phyloP scores from a whole-genome alignment of 768 basidiomycete species.

The Auricularia heimuer region DNA sequence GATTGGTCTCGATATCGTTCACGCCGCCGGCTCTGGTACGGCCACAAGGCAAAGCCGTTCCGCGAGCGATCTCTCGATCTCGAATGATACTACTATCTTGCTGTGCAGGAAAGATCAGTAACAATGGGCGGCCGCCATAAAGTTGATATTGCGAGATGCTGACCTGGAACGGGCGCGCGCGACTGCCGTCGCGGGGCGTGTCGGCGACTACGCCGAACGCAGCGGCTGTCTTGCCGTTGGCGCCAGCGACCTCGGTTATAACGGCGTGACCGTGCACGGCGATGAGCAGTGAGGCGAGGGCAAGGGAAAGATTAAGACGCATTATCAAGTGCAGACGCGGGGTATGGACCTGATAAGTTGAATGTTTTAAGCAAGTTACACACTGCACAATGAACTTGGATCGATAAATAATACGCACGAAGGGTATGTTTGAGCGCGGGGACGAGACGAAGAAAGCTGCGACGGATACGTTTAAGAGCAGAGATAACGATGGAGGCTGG shows the following conservation, averaged over 20 bases:
- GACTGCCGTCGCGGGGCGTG: constrained; percentile 18
- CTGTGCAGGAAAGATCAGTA: neutral
- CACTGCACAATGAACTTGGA: neutral
- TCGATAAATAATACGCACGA: neutral
- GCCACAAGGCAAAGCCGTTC: constrained; percentile 16
- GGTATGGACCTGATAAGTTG: neutral
- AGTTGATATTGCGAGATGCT: neutral
- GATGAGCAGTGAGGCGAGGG: neutral
- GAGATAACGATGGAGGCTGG: neutral
- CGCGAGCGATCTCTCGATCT: constrained; percentile 9
- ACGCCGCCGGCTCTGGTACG: constrained; percentile 17
- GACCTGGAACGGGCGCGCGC: constrained; percentile 19
- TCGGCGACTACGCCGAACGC: constrained; percentile 17
- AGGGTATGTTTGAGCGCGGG: too few relatives aligned
- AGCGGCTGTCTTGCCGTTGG: constrained; percentile 18
- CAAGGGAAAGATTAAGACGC: neutral
- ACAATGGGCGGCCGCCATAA: neutral
- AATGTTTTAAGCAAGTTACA: neutral
- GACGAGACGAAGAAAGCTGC: too few relatives aligned
- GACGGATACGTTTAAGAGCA: neutral
- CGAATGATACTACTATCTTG: constrained; percentile 12
- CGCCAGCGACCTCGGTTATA: constrained; percentile 17
- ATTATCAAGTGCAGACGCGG: neutral
- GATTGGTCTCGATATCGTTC: constrained; percentile 14
- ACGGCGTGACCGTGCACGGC: constrained; percentile 16